Base-by-base conservation (phyloP, 495 filamentous ascomycete species). In the Bathelium albidoporum region DNA sequence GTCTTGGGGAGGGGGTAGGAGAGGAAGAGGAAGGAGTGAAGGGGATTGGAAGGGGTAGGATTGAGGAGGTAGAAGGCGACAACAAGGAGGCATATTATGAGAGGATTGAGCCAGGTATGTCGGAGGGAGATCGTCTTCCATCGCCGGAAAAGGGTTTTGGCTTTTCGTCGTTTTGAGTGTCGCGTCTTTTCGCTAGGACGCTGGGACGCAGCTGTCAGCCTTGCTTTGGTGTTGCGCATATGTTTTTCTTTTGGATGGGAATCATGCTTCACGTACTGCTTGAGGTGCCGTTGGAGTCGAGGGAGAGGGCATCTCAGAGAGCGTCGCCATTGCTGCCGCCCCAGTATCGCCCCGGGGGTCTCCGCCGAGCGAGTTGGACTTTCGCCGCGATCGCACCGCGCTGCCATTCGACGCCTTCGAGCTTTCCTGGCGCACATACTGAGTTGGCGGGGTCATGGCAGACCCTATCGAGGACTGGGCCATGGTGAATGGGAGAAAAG, bases 1-100 rank as follows among this genome's bases (percentile, higher is more conserved):
- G n/a, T n/a, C n/a, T n/a, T n/a, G n/a, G 87, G 82, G 34, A 93
- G 79, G 36, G 84, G 82, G 75, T 98, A 98, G 53, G 95, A 96
- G 43, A 98, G 86, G 83, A 96, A 97, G 73, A 98, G 85, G 69
- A 90, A 93, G 74, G 79, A 81, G 76, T 92, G 82, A 70, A 97
- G 71, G 24, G 90, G 92, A 74, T 97, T 98, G 60, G 85, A 82
- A 44, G 86, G 75, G 63, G 80, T 86, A 12, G 94, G 95, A 73
- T 94, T 89, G 68, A 93, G 69, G 62, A 84, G 83, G 73, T 90
- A 97, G 58, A 86, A 76, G 32, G 77, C 71, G 61, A 92, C 72
- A 65, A 91, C 78, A 71, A 87, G 71, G 59, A 79, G 31, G 64
- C 91, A 72, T 36, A 95, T 75, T 62, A 90, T 72, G 20, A 96